Percentiles rank a stretch among this genome's conserved stretches.
Conservation (phyloP, 169 alveolate species). For the Plasmodium vivax region DNA sequence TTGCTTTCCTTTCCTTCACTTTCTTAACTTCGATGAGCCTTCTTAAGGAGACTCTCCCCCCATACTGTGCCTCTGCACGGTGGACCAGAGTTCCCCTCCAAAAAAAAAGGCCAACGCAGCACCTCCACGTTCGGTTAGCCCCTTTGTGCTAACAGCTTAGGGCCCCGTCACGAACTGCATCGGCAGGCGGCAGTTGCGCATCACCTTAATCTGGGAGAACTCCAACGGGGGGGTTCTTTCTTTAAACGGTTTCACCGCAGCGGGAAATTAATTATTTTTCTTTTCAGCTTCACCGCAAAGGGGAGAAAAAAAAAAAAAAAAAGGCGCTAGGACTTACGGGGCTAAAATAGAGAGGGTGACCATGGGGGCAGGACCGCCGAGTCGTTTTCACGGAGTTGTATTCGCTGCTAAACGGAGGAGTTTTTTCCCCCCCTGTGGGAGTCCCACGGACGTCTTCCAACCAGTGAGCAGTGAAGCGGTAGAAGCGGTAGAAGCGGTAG, state of each 20-base stretch:
- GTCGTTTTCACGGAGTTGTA: neutral
- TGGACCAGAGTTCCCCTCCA: neutral
- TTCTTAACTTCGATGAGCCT: neutral
- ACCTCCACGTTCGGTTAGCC: neutral
- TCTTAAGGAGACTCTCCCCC: neutral
- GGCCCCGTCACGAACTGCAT: neutral
- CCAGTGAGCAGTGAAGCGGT: neutral
- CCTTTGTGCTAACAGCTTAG: neutral
- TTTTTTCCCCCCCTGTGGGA: neutral
- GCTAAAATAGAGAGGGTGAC: neutral
- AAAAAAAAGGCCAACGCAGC: neutral
- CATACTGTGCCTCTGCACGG: neutral
- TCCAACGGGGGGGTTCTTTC: neutral
- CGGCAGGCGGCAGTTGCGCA: neutral
- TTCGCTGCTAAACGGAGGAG: neutral
- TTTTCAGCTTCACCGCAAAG: neutral
- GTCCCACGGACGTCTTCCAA: neutral
- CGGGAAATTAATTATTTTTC: neutral
- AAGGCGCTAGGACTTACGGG: neutral
- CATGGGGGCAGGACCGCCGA: neutral
- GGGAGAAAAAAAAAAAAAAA: neutral
- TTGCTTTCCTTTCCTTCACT: neutral
- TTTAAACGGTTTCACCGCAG: neutral
- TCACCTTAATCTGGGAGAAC: neutral
- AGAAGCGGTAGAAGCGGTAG: too few relatives aligned